These are phyloP conservation scores for Trichophyton mentagrophytes DNA, from an alignment of 2,329 filamentous ascomycete species.

Conservation along the genomic window DNA sequence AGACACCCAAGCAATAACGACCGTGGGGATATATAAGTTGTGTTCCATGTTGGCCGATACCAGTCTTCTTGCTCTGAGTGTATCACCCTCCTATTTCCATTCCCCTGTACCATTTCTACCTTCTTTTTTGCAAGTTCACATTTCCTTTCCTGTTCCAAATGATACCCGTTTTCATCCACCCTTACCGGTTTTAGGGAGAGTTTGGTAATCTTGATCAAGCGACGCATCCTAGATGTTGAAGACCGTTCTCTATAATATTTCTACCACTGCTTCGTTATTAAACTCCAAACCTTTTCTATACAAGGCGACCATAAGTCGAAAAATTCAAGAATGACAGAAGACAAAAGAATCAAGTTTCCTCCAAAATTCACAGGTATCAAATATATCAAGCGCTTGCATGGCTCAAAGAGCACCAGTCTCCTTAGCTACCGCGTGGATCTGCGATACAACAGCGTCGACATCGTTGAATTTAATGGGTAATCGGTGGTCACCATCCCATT, in stretches of 20 bases:
- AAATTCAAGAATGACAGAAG: neutral
- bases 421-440: conserved; percentile 7
- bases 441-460: conserved; percentile 40
- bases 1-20: neutral
- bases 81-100: neutral
- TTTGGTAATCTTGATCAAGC: too few species aligned
- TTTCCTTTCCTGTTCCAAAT: neutral
- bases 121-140: neutral
- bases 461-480: conserved; percentile 56
- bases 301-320: neutral
- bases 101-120: neutral
- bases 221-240: too few species aligned
- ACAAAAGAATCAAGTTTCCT: neutral
- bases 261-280: too few species aligned
- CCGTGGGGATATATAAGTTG: too few species aligned
- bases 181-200: too few species aligned
- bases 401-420: conserved; percentile 5
- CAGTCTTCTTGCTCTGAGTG: neutral
- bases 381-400: neutral
- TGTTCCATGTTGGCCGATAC: neutral
- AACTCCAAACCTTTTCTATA: too few species aligned
- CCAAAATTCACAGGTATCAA: neutral
- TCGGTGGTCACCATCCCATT: conserved; percentile 63
- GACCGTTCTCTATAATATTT: too few species aligned
- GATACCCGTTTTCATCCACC: neutral